Base-by-base conservation (phyloP, 1,139 yeast species). In the Ogataea hybrid region DNA sequence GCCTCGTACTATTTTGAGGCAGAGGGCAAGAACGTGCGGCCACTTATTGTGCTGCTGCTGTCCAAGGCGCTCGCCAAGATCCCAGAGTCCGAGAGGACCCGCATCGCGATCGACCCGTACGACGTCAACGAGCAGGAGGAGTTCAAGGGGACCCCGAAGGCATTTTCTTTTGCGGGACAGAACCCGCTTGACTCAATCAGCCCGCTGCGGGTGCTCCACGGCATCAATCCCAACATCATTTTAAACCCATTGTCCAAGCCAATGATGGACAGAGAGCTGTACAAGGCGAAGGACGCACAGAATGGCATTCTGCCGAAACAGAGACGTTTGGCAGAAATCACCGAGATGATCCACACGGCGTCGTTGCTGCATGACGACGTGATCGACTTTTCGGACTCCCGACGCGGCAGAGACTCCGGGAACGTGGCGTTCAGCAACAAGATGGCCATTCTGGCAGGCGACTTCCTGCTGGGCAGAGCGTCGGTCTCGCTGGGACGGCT, bases 271-370 rank as follows among this genome's bases (percentile, higher is more conserved):
- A 70, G 85, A 47, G 87, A 90, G 0, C 54, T 50, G 6, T 51
- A 53, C 32, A 47, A 57, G 43, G 68, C 70, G 58, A 79, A 75
- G 52, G 88, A 81, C 57, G 59, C 70, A 6, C 65, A 68, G 23
- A 77, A 75, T 54, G 92, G 92, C 0, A 88, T 92, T 40, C 70
- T 90, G 47, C 97, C 98, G 35, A 89, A 92, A 53, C 99, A 92
- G 65, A 74, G 97, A 52, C 75, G 98, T 44, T 71, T 92, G 47
- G 98, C 98, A 0, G 98, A 92, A 66, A 90, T 92, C 56, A 96
- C 92, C 10, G 99, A 92, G 65, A 88, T 92, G 96, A 92, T 92
- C 50, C 98, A 92, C 63, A 92, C 98, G 2, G 97, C 98, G 2
- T 84, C 95, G n/a, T 68, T 92, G 50, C 73, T 92, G 41, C 99